These are phyloP conservation scores for Metschnikowia colocasiae DNA, from an alignment of 805 yeast species.

Conservation along the genomic window DNA sequence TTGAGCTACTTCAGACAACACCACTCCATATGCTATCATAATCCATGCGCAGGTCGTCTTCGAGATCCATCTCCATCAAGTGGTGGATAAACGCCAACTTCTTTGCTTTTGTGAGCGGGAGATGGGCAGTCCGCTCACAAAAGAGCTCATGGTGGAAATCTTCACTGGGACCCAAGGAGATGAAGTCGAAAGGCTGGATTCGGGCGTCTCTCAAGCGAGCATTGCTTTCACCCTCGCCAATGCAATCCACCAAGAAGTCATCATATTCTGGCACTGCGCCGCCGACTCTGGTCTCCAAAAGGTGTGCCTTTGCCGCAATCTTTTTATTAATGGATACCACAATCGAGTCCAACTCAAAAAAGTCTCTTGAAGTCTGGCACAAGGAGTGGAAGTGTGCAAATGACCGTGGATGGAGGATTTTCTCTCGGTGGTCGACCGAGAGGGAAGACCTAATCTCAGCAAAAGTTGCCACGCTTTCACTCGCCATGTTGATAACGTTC, in stretches of 20 bases:
- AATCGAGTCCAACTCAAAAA: conserved; percentile 4
- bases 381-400: conserved; percentile 5
- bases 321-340: conserved; percentile 8
- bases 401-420: conserved; percentile 1
- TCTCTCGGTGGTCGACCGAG: conserved; percentile 4
- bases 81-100: background rate
- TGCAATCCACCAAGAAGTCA: background rate
- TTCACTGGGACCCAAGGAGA: conserved; percentile 4
- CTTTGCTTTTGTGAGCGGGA: background rate
- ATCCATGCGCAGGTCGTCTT: background rate
- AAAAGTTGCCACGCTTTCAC: conserved; percentile 7
- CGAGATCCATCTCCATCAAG: background rate
- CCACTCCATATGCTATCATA: background rate
- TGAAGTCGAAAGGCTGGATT: conserved; percentile 10
- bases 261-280: background rate
- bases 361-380: conserved; percentile 1
- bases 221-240: background rate
- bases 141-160: background rate
- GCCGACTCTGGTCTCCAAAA: background rate
- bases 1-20: too few relatives aligned
- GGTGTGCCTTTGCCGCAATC: background rate
- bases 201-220: background rate
- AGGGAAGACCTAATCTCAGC: conserved; percentile 3
- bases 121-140: background rate
- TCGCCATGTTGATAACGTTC: background rate